Evolutionary conservation across 176 grass and related monocot genomes (phyloP).

Genomic region (Oryza longistaminata): DNA sequence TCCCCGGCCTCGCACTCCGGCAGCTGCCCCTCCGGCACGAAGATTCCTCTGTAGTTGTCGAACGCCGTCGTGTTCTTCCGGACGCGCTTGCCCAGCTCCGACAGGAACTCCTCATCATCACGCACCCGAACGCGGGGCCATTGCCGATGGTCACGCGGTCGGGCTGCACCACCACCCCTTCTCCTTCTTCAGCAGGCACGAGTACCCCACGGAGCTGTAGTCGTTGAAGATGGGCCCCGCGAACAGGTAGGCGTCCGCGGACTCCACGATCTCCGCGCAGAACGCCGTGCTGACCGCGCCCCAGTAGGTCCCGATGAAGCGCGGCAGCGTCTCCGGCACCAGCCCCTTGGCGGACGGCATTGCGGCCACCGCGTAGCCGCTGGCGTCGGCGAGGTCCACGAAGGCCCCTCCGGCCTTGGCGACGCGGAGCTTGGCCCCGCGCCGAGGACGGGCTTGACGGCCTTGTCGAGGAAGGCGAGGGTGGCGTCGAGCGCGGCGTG

Average conservation of each 20-base stretch:
- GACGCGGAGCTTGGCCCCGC: conserved; percentile 69
- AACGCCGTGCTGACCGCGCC: conserved; percentile 78
- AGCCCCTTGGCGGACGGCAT: conserved; percentile 83
- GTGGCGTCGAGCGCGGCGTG: conserved; percentile 55
- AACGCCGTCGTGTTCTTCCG: conserved; percentile 54
- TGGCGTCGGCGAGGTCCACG: conserved; percentile 49
- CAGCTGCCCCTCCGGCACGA: conserved; percentile 56
- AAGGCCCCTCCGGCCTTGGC: conserved; percentile 64
- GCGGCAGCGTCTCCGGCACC: conserved; percentile 65
- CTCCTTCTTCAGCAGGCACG: conserved; percentile 56
- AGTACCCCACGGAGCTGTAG: conserved; percentile 87
- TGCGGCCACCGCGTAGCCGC: conserved; percentile 52
- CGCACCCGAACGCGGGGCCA: conserved; percentile 70
- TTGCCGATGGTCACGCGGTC: conserved; percentile 70
- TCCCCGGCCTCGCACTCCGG: conserved; percentile 34
- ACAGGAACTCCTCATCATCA: conserved; percentile 76
- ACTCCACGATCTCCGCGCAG: conserved; percentile 86
- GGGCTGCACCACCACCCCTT: conserved; percentile 75
- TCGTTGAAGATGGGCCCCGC: conserved; percentile 83
- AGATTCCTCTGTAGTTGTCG: conserved; percentile 79
- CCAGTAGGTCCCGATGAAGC: conserved; percentile 88
- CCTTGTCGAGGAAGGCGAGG: conserved; percentile 48
- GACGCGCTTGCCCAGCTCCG: conserved; percentile 43
- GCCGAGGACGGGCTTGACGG: conserved; percentile 75
- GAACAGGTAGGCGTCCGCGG: conserved; percentile 76